Evolutionary conservation across 495 filamentous ascomycete genomes (phyloP).

Genomic region (Podospora comata): DNA sequence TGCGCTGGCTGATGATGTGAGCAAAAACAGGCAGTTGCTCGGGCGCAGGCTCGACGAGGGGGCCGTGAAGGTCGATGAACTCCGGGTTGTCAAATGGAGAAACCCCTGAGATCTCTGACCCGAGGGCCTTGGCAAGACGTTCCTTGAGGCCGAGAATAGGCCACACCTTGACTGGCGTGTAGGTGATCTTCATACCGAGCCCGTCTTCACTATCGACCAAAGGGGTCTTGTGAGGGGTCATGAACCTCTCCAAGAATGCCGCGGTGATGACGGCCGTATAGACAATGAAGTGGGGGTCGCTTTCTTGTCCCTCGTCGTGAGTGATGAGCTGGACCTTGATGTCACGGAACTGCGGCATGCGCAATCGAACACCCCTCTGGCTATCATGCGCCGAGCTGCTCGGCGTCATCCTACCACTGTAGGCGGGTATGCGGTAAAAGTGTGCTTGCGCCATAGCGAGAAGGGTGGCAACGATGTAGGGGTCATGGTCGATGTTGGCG

Average conservation of each 20-base stretch:
- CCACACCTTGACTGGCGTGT: conserved; percentile 42
- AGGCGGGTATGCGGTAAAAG: conserved; percentile 31
- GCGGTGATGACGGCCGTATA: conserved; percentile 42
- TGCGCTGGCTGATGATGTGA: background rate
- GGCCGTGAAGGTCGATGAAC: conserved; percentile 38
- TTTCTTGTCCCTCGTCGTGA: conserved; percentile 32
- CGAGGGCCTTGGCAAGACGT: conserved; percentile 45
- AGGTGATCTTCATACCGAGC: conserved; percentile 33
- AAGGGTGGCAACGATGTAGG: conserved; percentile 41
- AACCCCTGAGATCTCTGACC: conserved; percentile 38
- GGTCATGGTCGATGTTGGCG: conserved; percentile 39
- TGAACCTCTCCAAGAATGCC: conserved; percentile 39
- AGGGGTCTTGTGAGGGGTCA: conserved; percentile 35
- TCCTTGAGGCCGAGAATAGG: conserved; percentile 49
- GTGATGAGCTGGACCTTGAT: conserved; percentile 42
- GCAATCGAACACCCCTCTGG: conserved; percentile 12
- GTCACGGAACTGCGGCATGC: conserved; percentile 30
- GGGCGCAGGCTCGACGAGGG: conserved; percentile 22
- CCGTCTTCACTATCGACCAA: background rate
- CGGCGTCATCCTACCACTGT: conserved; percentile 17
- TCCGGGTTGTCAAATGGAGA: conserved; percentile 29
- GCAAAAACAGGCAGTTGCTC: conserved; percentile 1
- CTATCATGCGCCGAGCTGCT: conserved; percentile 17
- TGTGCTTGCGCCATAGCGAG: conserved; percentile 47
- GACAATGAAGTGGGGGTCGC: conserved; percentile 39